Evolutionary conservation across 148 eudicot species (phyloP).

Genomic region (Fagopyrum esculentum): DNA sequence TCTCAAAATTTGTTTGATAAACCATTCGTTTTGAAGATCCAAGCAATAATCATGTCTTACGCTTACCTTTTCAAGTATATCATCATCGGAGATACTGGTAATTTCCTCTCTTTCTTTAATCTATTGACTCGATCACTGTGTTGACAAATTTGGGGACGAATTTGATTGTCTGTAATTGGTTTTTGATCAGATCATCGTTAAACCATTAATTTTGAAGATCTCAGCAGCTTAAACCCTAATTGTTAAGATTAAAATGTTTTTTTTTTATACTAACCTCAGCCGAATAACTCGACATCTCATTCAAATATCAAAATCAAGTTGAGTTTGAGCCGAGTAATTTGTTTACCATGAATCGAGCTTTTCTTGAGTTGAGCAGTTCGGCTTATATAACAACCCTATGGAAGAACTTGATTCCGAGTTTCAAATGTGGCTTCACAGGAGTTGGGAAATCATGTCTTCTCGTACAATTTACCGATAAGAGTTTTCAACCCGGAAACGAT

Average conservation of each 20-base stretch:
- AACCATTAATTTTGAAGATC: too few species aligned
- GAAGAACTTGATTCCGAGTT: background rate
- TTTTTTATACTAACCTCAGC: too few species aligned
- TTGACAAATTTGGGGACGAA: background rate
- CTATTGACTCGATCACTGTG: background rate
- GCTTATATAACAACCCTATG: too few species aligned
- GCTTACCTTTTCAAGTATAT: slow-evolving; percentile 90
- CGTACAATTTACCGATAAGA: slow-evolving; percentile 39
- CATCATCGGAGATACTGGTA: slow-evolving; percentile 87
- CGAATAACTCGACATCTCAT: too few species aligned
- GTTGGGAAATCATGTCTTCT: slow-evolving; percentile 45
- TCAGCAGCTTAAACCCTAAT: background rate
- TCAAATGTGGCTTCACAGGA: slow-evolving; percentile 23
- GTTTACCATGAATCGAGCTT: background rate
- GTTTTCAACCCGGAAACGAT: slow-evolving; percentile 41
- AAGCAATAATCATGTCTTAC: slow-evolving; percentile 49
- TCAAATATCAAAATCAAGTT: background rate
- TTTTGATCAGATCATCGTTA: too few species aligned
- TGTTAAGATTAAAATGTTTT: background rate
- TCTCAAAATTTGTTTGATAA: background rate
- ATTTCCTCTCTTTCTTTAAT: background rate
- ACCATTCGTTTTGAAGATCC: background rate
- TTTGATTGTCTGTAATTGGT: background rate
- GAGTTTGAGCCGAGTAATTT: background rate
- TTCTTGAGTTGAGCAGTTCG: background rate